Evolutionary conservation across 2,329 filamentous ascomycete species (phyloP), one percentile per base, ranked within the genome.

Genomic region (Apiospora hydei): DNA sequence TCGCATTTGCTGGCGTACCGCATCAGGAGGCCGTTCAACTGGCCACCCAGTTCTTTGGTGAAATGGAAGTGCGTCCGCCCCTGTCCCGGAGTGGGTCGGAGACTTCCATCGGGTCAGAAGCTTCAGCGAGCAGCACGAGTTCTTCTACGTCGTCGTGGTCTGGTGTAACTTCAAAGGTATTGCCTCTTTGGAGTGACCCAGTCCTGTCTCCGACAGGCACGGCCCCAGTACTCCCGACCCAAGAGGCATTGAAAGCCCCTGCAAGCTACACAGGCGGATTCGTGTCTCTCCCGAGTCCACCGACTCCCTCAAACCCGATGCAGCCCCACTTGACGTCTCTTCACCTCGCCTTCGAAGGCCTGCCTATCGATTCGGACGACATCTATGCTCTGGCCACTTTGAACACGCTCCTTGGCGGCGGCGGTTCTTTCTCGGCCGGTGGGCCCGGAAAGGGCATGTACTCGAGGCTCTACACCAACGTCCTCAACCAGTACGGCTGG

Each of bases 371-470:
- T 30, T 96, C 93, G 3, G 91, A 94, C 16, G 96, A 98, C 81
- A 98, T 99, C 78, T 99, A 98, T 84, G 95, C 96, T 24, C 91
- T 98, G 64, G 96, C 96, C 8, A 98, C 96, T 0, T 88, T 99
- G 1, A 97, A 98, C 83, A 98, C 95, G 1, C 92, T 99, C 13
- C 93, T 99, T 46, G 96, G 96, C 72, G 96, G 96, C 67, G 96
- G 96, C 68, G 96, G 96, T 34, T 98, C 95, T 71, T 99, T 99
- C 86, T 97, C 94, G 21, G 96, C 96, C 70, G 96, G 96, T 77
- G 96, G 96, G 0, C 96, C 96, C 5, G 96, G 96, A 70, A 99
- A 99, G 86, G 96, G 96, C 82, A 99, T 99, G 96, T 98, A 98
- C 87, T 97, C 94, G 49, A 93, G 96, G 16, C 90, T 99, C 11